phyloP scores from a whole-genome alignment of 768 basidiomycete species.

The Mycena floridula region DNA sequence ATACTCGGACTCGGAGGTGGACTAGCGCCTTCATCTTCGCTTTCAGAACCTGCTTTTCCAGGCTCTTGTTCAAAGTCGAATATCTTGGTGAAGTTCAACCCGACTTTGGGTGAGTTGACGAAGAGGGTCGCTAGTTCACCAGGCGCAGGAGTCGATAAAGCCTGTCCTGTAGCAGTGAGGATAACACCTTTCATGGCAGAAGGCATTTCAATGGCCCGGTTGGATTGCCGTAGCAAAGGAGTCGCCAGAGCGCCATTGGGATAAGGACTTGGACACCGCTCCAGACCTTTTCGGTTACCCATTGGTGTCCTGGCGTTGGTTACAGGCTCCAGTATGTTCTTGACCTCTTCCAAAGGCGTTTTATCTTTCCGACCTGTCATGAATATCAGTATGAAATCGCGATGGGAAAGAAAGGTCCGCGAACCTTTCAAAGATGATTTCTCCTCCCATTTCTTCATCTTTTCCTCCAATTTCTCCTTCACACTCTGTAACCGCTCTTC shows the following conservation, averaged over 20 bases:
- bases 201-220: conserved; percentile 20
- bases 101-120: conserved; percentile 61
- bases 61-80: conserved; percentile 47
- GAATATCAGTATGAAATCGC: not conserved
- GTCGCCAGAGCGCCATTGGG: conserved; percentile 39
- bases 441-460: conserved; percentile 37
- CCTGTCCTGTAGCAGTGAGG: conserved; percentile 72
- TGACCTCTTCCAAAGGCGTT: conserved; percentile 70
- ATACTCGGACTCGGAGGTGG: conserved; percentile 45
- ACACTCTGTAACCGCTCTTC: conserved; percentile 41
- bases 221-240: conserved; percentile 37
- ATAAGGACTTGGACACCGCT: too few relatives aligned
- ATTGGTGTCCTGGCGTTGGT: conserved; percentile 16
- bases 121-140: conserved; percentile 63
- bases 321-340: conserved; percentile 56
- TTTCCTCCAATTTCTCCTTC: conserved; percentile 44
- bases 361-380: conserved; percentile 40
- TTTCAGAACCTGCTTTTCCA: conserved; percentile 21
- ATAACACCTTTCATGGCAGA: conserved; percentile 77
- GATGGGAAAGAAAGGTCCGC: not conserved
- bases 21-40: conserved; percentile 21
- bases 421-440: conserved; percentile 19
- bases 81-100: conserved; percentile 71
- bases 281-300: conserved; percentile 15
- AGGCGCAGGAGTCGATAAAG: conserved; percentile 64